Base-by-base conservation (phyloP, 176 grass and related monocot genomes). In the Musa acuminata region DNA sequence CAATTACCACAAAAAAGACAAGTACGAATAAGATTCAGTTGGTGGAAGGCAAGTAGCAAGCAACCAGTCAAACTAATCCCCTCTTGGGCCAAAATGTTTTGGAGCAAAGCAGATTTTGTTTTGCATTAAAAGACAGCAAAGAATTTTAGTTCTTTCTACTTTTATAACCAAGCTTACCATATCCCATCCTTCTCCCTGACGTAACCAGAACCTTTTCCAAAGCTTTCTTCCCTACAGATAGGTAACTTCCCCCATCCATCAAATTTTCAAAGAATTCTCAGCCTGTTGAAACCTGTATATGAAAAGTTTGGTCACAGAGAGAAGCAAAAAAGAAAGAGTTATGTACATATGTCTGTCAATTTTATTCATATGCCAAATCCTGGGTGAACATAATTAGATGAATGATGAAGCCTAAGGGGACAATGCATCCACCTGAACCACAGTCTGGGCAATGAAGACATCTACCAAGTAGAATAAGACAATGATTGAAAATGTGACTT, bases 221-320 rank as follows among this genome's bases (percentile, higher is more conserved):
- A 96, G 80, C 92, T 96, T 81, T 96, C 92, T 77, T 96, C 92
- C 65, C 92, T 89, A 78, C 92, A 96, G 55, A 96, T 84, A 50
- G 87, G 89, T 50, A 96, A 77, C 17, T 87, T 96, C 12, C 89
- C 92, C 43, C 84, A 84, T 96, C 92, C 92, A 92, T 96, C 70
- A 96, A 74, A 78, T 96, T 96, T 9, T 87, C 84, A 51, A 96
- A 96, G 81, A 96, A 96, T 78, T 92, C 92, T 89, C 92, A 96
- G 7, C 92, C 89, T 59, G 92, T 96, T 82, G 92, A 89, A 87
- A 96, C 92, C 92, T 96, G 73, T 73, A 82, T 78, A 69, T 21
- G 19, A 9, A 70, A 51, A 70, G 48, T 49, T 69, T 11, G 43
- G 14, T 43, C 20, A n/a, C 35, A 43, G 35, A 49, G 14, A 69